These are phyloP conservation scores for Ceratobasidium sp. DNA, from an alignment of 1,284 basidiomycete species.

Conservation along the genomic window DNA sequence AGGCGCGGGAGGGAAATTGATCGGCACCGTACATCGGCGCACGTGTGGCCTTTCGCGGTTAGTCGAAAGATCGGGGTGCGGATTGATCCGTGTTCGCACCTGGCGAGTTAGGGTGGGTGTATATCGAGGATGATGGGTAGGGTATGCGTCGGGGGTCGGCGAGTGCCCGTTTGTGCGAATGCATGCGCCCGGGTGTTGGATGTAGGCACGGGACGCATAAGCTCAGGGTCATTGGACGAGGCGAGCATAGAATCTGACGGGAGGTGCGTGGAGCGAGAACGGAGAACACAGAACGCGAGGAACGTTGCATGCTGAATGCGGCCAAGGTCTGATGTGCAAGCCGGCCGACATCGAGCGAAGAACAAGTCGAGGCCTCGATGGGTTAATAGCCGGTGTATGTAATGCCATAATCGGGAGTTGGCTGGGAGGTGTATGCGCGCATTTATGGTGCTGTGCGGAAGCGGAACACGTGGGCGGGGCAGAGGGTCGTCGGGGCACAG, in stretches of 20 bases:
- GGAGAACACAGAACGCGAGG: too few relatives aligned
- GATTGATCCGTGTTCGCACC: slow-evolving; percentile 38
- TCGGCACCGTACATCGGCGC: slow-evolving; percentile 14
- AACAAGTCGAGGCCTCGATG: slow-evolving; percentile 6
- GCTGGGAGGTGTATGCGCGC: slow-evolving; percentile 1
- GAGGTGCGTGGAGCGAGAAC: too few relatives aligned
- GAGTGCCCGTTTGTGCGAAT: too few relatives aligned
- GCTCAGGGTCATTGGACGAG: not conserved
- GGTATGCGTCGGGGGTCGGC: too few relatives aligned
- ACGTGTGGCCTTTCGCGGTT: slow-evolving; percentile 33
- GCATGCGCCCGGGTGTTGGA: too few relatives aligned
- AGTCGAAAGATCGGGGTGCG: slow-evolving; percentile 19
- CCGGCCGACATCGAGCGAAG: slow-evolving; percentile 16
- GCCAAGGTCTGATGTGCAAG: slow-evolving; percentile 22
- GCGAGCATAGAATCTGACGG: not conserved
- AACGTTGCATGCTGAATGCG: not conserved
- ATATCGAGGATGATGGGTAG: too few relatives aligned
- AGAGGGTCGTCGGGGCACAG: slow-evolving; percentile 9
- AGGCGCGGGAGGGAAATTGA: not conserved
- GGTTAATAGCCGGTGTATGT: slow-evolving; percentile 13
- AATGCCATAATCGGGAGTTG: too few relatives aligned
- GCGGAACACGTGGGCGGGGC: not conserved
- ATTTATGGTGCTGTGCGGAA: slow-evolving; percentile 4
- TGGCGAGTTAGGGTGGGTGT: too few relatives aligned
- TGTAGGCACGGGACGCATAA: too few relatives aligned